Conservation (phyloP, 2,329 filamentous ascomycete species). For the Fusarium citri region DNA sequence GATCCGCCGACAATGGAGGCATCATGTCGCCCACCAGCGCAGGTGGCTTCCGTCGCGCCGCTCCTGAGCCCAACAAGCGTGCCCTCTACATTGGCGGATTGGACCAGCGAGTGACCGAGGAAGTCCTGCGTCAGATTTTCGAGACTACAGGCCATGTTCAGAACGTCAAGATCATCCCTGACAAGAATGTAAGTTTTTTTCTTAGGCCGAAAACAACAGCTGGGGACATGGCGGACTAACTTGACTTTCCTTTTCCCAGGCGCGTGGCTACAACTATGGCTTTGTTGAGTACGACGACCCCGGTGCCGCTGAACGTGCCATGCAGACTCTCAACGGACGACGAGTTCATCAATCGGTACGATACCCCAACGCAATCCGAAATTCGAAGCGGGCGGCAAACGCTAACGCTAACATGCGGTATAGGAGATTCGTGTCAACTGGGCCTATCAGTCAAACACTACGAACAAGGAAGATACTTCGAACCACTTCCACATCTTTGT, state of each 20-base stretch:
- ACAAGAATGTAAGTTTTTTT: constrained; percentile 90
- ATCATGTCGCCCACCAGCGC: constrained; percentile 89
- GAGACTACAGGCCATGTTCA: constrained; percentile 98
- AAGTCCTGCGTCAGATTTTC: constrained; percentile 96
- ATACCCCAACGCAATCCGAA: background rate
- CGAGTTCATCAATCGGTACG: constrained; percentile 92
- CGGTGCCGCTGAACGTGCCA: constrained; percentile 93
- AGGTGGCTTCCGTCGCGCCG: constrained; percentile 86
- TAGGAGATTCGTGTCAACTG: constrained; percentile 99
- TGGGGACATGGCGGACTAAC: constrained; percentile 39
- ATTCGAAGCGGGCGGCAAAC: constrained; percentile 7
- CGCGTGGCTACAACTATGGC: constrained; percentile 98
- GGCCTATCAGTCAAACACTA: constrained; percentile 97
- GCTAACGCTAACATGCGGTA: constrained; percentile 39
- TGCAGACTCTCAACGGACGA: constrained; percentile 95
- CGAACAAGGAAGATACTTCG: constrained; percentile 96
- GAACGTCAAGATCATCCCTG: constrained; percentile 99
- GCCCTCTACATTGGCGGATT: constrained; percentile 95
- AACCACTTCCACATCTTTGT: constrained; percentile 99
- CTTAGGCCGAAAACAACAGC: background rate
- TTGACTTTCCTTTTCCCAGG: constrained; percentile 62
- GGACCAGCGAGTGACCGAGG: constrained; percentile 94
- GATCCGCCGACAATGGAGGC: constrained; percentile 73
- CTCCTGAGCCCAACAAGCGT: constrained; percentile 98
- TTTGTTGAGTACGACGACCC: constrained; percentile 99